These are phyloP conservation scores for Sporobolomyces pararoseus DNA, from an alignment of 768 basidiomycete species.

Conservation along the genomic window DNA sequence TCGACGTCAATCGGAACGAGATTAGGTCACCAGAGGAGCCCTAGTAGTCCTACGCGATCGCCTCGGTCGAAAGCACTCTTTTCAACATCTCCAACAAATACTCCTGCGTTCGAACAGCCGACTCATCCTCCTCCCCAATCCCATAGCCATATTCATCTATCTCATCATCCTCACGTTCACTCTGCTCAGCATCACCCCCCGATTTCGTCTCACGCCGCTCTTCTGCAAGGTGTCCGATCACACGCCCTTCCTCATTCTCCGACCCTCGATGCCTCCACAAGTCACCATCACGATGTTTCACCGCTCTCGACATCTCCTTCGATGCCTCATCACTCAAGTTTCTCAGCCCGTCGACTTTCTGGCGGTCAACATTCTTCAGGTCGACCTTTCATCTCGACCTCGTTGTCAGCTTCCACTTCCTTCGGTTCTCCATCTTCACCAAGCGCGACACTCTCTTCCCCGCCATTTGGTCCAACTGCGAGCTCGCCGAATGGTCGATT, in stretches of 20 bases:
- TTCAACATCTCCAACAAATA: not conserved
- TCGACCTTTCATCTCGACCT: not conserved
- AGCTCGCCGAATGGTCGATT: conserved; percentile 7
- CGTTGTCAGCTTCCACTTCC: not conserved
- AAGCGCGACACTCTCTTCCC: conserved; percentile 11
- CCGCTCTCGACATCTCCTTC: conserved; percentile 21
- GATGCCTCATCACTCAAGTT: not conserved
- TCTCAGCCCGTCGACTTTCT: not conserved
- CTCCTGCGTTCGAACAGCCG: not conserved
- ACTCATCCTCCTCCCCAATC: not conserved
- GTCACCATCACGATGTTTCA: not conserved
- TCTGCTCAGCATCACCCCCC: conserved; percentile 2
- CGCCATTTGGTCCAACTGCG: no score
- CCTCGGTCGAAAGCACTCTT: not conserved
- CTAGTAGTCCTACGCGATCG: conserved; percentile 17
- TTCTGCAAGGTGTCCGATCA: conserved; percentile 34
- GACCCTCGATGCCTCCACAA: not conserved
- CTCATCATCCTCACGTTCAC: not conserved
- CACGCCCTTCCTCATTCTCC: conserved; percentile 35
- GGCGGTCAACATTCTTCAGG: conserved; percentile 7
- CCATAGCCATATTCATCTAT: not conserved
- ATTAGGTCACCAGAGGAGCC: not conserved
- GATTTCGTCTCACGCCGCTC: conserved; percentile 23
- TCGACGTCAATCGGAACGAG: conserved; percentile 5
- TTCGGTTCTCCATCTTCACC: conserved; percentile 3